phyloP scores from a whole-genome alignment of 2,329 filamentous ascomycete species.

The Trichoderma sp. region DNA sequence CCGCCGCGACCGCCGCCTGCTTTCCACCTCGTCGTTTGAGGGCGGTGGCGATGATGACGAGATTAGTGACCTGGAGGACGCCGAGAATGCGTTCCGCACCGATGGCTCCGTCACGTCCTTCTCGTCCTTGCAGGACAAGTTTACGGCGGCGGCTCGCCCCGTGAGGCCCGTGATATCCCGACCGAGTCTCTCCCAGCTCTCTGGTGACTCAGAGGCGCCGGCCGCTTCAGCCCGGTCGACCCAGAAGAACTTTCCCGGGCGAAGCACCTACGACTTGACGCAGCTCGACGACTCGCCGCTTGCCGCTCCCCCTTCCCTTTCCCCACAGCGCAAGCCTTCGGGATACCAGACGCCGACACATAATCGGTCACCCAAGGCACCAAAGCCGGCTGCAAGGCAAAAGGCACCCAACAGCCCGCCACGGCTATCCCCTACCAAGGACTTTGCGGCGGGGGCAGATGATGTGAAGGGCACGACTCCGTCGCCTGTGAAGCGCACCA shows the following conservation, averaged over 20 bases:
- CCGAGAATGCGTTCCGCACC: slow-evolving; percentile 34
- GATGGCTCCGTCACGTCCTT: slow-evolving; percentile 34
- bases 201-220: slow-evolving; percentile 2
- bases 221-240: background rate
- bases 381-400: background rate
- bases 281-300: slow-evolving; percentile 27
- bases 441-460: slow-evolving; percentile 43
- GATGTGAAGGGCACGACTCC: slow-evolving; percentile 55
- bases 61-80: slow-evolving; percentile 57
- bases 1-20: slow-evolving; percentile 24
- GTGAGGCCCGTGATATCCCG: slow-evolving; percentile 37
- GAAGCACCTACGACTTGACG: slow-evolving; percentile 27
- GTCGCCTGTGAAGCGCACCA: slow-evolving; percentile 55
- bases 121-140: slow-evolving; percentile 32
- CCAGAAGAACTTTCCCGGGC: slow-evolving; percentile 27
- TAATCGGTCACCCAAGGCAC: slow-evolving; percentile 4
- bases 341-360: background rate
- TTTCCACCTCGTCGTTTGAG: slow-evolving; percentile 24
- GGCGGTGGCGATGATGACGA: slow-evolving; percentile 40
- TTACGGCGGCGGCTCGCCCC: slow-evolving; percentile 31
- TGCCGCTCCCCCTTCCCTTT: slow-evolving; percentile 11
- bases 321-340: slow-evolving; percentile 3
- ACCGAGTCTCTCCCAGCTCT: slow-evolving; percentile 22
- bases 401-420: background rate
- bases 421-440: slow-evolving; percentile 48